Percentiles rank a stretch among this genome's conserved stretches.
Evolutionary conservation across 176 grass and related monocot genomes (phyloP).

Genomic region (Oryza nivara): DNA sequence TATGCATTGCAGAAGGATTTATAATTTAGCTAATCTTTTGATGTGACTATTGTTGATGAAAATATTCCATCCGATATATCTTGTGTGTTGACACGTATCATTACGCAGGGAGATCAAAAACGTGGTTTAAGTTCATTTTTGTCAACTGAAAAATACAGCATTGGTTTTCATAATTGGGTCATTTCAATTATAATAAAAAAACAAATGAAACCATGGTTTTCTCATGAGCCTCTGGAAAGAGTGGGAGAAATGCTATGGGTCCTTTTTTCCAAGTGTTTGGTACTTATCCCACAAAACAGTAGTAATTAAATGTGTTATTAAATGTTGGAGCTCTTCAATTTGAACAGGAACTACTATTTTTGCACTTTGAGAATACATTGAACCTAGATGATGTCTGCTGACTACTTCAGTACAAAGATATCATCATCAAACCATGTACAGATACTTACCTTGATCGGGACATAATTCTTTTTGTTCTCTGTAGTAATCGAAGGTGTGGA

Average conservation of each 20-base stretch:
- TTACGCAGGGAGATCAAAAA: neutral
- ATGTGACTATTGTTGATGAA: neutral
- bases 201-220: neutral
- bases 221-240: neutral
- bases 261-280: neutral
- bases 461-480: neutral
- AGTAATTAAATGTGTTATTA: neutral
- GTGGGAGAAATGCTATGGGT: neutral
- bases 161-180: neutral
- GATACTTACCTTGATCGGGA: neutral
- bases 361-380: constrained; percentile 26
- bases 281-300: neutral
- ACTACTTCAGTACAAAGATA: neutral
- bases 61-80: neutral
- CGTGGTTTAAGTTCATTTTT: neutral
- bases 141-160: neutral
- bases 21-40: neutral
- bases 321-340: constrained; percentile 11
- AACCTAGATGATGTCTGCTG: neutral
- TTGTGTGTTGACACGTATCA: neutral
- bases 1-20: neutral
- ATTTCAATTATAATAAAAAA: neutral
- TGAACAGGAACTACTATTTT: neutral
- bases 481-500: neutral
- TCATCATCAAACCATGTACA: constrained; percentile 5